Evolutionary conservation across 305 asterid genomes (phyloP), one percentile per base, ranked within the genome.

Genomic region (Rubia balearica): DNA sequence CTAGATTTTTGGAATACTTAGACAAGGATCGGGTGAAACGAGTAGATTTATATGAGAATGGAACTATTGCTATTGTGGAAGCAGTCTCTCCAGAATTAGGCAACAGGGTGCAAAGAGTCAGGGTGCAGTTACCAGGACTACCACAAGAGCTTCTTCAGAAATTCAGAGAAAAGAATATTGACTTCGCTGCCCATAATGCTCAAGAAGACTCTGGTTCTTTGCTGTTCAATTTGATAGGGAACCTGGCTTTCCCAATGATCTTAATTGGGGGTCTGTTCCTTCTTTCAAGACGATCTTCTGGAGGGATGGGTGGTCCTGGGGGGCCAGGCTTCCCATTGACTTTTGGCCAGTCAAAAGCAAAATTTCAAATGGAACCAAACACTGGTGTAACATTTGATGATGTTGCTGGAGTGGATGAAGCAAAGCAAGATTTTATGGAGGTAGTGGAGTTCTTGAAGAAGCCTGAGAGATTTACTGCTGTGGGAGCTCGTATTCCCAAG

Each of bases 351-450:
- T 90, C 97, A 8, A 90, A 86, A 76, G 98, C 96, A 17, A 92
- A 92, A 81, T 92, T 92, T 81, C 98, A 88, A 72, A 92, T 92
- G 98, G 98, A 92, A 68, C 98, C 98, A 24, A 92, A 85, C 83
- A 92, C 98, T 4, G 98, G 96, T 13, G 97, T 90, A 14, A 92
- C 97, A 33, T 92, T 90, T 59, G 91, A 88, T 73, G 98, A 92
- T 73, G 98, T 92, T 62, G 98, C 98, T 24, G 98, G 97, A 43
- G 98, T 92, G n/a, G 98, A 92, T 68, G 98, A 90, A 83, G 98
- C 98, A 69, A 90, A 92, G 75, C 98, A 92, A 82, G 98, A 92
- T 83, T 92, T 92, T 74, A 82, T 90, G 96, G 98, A 92, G 82
- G 97, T 92, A 40, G 98, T 92, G 71, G 98, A 90, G 86, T 92